Conservation (phyloP, 495 filamentous ascomycete genomes). For the Annulohypoxylon nitens region DNA sequence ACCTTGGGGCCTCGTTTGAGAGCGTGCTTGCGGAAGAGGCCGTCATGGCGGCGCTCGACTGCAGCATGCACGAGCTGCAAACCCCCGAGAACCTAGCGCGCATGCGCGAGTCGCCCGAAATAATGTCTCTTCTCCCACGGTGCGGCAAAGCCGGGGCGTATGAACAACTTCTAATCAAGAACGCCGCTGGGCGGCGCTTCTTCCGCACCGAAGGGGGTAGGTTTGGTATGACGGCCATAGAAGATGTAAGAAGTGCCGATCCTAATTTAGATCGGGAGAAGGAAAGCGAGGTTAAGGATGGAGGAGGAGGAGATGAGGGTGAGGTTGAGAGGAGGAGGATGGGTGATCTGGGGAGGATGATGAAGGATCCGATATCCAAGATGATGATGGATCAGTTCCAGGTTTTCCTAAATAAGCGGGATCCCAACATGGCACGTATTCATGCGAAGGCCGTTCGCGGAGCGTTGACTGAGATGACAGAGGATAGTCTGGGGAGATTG, state of each 20-base stretch:
- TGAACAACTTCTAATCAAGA: not conserved
- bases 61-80: conserved; percentile 29
- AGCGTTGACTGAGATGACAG: conserved; percentile 5
- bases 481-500: not conserved
- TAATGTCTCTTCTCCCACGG: conserved; percentile 28
- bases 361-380: conserved; percentile 16
- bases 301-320: not conserved
- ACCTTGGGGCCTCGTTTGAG: conserved; percentile 22
- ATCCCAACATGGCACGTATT: conserved; percentile 1
- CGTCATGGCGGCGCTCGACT: conserved; percentile 34
- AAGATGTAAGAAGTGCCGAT: conserved; percentile 35
- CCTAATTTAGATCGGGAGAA: not conserved
- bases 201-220: conserved; percentile 37
- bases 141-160: conserved; percentile 28
- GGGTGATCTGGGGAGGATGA: conserved; percentile 17
- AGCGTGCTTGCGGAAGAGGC: conserved; percentile 43
- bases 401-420: conserved; percentile 19
- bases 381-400: conserved; percentile 32
- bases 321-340: not conserved
- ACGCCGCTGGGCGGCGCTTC: conserved; percentile 39
- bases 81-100: conserved; percentile 34
- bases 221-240: conserved; percentile 42
- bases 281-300: conserved; percentile 3
- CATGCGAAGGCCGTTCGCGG: conserved; percentile 27
- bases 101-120: conserved; percentile 28